Evolutionary conservation across 2,329 filamentous ascomycete genomes (phyloP), one percentile per base, ranked within the genome.

Genomic region (Thelonectria rubi): DNA sequence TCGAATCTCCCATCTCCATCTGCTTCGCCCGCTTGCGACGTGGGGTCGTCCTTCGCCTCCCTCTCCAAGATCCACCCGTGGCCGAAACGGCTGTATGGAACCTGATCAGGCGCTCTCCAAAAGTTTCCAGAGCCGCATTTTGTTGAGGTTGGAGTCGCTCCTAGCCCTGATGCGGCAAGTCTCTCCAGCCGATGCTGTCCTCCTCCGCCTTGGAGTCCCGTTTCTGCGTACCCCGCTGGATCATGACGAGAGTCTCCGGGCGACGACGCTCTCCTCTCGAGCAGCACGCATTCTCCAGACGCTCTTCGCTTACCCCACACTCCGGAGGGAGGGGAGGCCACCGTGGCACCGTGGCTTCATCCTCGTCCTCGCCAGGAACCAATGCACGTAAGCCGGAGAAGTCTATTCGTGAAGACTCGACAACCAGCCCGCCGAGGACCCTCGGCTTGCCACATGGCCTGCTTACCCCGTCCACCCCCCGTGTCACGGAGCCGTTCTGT

Each of bases 81-180:
- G 53, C 40, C 50, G 15, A 30, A 45, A 21, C 55, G 62, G 60
- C 32, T 50, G 55, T 51, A 59, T 50, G 63, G 58, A 58, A 62
- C 20, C 40, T 67, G 40, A 56, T 59, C 59, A 65, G 53, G 21
- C 42, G 48, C 63, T 64, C 64, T 61, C 49, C 57, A 60, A 52
- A 53, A 60, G 45, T 51, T n/a, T 40, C 12, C 42, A 69, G 67
- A 69, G 60, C 65, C 61, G 68, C 66, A 68, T 55, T 50, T 52
- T 67, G 47, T 60, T 70, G 65, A 57, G 60, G 53, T 68, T 69
- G 57, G 60, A 60, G 66, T 66, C 51, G 26, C 40, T 17, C 56
- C 34, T 48, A 39, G 18, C 39, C 45, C 54, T n/a, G 26, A 30
- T 18, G 2, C 30, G 55, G 58, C 55, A 30, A 30, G 26, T 6